Evolutionary conservation across 1,139 yeast genomes (phyloP), one percentile per base, ranked within the genome.

Genomic region (Komagataea norvegica): DNA sequence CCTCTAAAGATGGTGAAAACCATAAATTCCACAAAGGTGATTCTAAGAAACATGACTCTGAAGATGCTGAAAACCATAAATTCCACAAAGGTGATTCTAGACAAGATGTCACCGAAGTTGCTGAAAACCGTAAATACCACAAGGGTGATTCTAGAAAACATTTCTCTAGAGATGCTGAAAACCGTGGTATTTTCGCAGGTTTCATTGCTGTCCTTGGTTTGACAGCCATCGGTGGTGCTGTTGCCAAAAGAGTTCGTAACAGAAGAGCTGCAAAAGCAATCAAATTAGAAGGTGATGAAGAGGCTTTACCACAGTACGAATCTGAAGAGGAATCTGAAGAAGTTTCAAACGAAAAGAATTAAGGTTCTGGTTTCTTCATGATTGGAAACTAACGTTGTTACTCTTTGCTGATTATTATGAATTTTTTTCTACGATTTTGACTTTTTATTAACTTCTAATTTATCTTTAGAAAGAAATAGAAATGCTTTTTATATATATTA

Each of bases 181-280:
- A 47, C n/a, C 41, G 45, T 28, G 42, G 46, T 5, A 27, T 39
- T 16, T 38, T 34, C 28, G 37, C 33, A 10, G 46, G 44, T 13
- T 25, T 43, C 30, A 44, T 45, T 18, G 15, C 38, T 14, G 21
- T 32, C 17, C 7, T 46, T 11, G 29, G 39, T 31, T 21, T 21
- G 24, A 8, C 11, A 21, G 22, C 19, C 11, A 6, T 29, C 22
- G n/a, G 38, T 27, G 9, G 40, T 24, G 18, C 35, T 25, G 21
- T 37, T n/a, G 16, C 38, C 22, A 34, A 36, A 6, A 28, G 26
- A 15, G 29, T 36, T 24, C 23, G 19, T 22, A 33, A 31, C 18
- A 25, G 34, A 31, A 37, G 35, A 37, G 31, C 31, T 16, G 22
- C 29, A 11, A 29, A 30, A 32, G 31, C 22, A 20, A 28, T 29